Base-by-base conservation (phyloP, 2,329 filamentous ascomycete genomes). In the Passalora sequoiae region DNA sequence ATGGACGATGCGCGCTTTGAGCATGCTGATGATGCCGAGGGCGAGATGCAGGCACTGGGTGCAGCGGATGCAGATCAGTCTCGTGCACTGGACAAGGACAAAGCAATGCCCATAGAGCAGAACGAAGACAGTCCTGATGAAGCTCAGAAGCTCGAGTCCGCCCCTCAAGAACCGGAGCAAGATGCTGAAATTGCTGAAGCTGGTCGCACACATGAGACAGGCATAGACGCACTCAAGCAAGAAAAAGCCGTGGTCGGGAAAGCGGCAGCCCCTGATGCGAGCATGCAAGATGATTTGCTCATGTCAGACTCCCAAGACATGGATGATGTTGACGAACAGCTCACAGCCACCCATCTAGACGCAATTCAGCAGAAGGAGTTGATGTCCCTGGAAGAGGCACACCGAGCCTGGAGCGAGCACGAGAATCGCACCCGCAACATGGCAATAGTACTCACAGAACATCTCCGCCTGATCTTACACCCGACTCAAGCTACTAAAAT, bases 401-500 rank as follows among this genome's bases (percentile, higher is more conserved):
- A 88, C 47, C 74, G 80, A 40, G 80, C 91, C 57, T 98, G 94
- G 92, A 77, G 81, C 7, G 76, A 82, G 45, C 92, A 94, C 68
- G 89, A 97, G 66, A 76, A 77, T 48, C 78, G 82, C 43, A 97
- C 92, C 0, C 88, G 92, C 53, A 77, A 84, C 36, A 83, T 96
- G 44, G 94, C 92, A 0, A 78, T 95, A 44, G 83, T 88, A 1
- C 75, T 99, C 10, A 95, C 91, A 1, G 92, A 95, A 53, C 92
- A 97, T 61, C 82, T 99, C 13, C 88, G 92, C 19, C 80, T 99
- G 10, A 97, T 99, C 58, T 82, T 99, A 28, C 87, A 87, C 0
- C 92, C 94, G 0, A 97, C 91, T 0, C 83, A 94, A 40, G 89
- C 91, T 1, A 97, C 92, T 27, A 98, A 97, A 62, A 85, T 98